phyloP scores from a whole-genome alignment of 352 stramenopile species.

The Globisporangium irregulare region DNA sequence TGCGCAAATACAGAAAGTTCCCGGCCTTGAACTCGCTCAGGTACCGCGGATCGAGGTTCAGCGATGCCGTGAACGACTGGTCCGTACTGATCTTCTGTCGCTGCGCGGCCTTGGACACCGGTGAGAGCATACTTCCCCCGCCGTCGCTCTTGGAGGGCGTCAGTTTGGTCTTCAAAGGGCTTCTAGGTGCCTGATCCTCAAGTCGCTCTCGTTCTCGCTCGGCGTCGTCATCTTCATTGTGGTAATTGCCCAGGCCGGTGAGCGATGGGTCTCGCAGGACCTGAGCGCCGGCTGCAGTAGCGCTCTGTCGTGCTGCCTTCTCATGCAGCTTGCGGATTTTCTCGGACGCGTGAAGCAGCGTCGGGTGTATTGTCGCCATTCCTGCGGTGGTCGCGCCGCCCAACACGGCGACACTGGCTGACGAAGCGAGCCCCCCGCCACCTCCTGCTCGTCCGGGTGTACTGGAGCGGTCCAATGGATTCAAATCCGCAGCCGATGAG shows the following conservation, averaged over 20 bases:
- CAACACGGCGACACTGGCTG: slow-evolving; percentile 33
- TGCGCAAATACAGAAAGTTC: slow-evolving; percentile 83
- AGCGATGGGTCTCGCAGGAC: slow-evolving; percentile 15
- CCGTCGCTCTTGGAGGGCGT: background rate
- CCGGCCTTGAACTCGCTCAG: slow-evolving; percentile 70
- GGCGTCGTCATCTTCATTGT: slow-evolving; percentile 24
- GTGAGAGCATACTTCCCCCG: slow-evolving; percentile 14
- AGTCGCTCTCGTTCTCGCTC: background rate
- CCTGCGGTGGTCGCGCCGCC: background rate
- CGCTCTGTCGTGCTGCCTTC: slow-evolving; percentile 18
- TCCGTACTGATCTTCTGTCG: slow-evolving; percentile 23
- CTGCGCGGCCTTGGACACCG: slow-evolving; percentile 27
- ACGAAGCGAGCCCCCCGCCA: slow-evolving; percentile 16
- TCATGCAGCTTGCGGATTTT: slow-evolving; percentile 48
- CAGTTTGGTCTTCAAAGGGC: background rate
- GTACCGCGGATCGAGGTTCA: slow-evolving; percentile 74
- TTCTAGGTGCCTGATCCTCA: background rate
- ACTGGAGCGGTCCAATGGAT: background rate
- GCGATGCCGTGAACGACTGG: slow-evolving; percentile 69
- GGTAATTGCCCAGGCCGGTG: background rate
- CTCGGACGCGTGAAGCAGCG: slow-evolving; percentile 53
- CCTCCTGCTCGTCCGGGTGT: background rate
- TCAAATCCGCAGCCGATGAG: slow-evolving; percentile 3
- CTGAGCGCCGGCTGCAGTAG: slow-evolving; percentile 12
- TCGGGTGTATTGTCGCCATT: slow-evolving; percentile 40